Conservation (phyloP, 1,139 yeast genomes). For the Yamadazyma dushanensis region DNA sequence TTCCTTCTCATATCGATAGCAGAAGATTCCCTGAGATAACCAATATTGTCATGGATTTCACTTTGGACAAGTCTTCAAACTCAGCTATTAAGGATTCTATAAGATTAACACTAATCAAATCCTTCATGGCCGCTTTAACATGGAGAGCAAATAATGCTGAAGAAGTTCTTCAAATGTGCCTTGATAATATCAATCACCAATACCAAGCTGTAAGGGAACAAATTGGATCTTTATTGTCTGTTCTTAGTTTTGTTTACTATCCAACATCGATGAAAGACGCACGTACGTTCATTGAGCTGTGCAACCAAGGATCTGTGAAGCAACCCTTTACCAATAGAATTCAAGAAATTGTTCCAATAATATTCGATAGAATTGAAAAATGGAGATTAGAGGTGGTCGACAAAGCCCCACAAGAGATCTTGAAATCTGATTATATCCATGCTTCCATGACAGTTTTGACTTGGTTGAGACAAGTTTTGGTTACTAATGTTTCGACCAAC, state of each 20-base stretch:
- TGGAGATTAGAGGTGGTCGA: constrained; percentile 40
- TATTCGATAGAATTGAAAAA: constrained; percentile 45
- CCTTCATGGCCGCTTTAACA: constrained; percentile 54
- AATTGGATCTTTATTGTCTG: constrained; percentile 64
- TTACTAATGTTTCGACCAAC: constrained; percentile 40
- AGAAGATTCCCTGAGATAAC: constrained; percentile 64
- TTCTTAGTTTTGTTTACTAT: constrained; percentile 53
- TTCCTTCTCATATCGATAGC: constrained; percentile 63
- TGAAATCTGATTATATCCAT: constrained; percentile 48
- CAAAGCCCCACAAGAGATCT: constrained; percentile 45
- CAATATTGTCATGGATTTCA: constrained; percentile 45
- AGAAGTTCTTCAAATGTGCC: constrained; percentile 46
- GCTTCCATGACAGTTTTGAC: constrained; percentile 46
- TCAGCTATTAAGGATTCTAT: constrained; percentile 72
- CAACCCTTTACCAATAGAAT: constrained; percentile 5
- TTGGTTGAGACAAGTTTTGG: constrained; percentile 44
- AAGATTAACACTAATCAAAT: constrained; percentile 56
- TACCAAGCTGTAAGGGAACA: constrained; percentile 75
- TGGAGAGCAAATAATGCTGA: constrained; percentile 61
- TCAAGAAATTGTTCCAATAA: constrained; percentile 21
- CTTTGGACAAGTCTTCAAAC: constrained; percentile 53
- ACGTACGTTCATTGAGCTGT: constrained; percentile 41
- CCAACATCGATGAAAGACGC: constrained; percentile 49
- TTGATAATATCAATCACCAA: constrained; percentile 57
- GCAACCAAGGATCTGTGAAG: constrained; percentile 26